Conservation (phyloP, 352 stramenopile species). For the Globisporangium lucens region DNA sequence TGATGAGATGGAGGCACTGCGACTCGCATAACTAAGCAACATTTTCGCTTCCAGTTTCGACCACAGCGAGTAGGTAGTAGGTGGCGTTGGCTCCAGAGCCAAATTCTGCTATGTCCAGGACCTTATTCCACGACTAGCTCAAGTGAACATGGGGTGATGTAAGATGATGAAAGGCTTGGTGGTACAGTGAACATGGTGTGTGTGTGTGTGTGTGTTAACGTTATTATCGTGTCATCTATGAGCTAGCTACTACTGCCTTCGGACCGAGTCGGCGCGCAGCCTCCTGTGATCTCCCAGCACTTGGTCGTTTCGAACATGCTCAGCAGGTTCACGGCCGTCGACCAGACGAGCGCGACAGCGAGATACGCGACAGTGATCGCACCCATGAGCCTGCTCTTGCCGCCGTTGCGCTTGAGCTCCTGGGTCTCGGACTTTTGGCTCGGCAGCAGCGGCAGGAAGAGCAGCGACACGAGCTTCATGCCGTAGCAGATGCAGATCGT, state of each 20-base stretch:
- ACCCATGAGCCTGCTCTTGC: slow-evolving; percentile 33
- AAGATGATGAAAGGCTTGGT: neutral
- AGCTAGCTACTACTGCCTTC: neutral
- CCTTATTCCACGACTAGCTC: neutral
- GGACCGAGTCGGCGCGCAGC: slow-evolving; percentile 26
- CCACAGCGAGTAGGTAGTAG: neutral
- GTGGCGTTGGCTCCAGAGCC: neutral
- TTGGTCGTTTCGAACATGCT: slow-evolving; percentile 49
- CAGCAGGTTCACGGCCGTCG: slow-evolving; percentile 43
- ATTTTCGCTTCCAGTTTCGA: neutral
- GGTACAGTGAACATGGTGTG: neutral
- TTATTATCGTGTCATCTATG: neutral
- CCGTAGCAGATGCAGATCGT: slow-evolving; percentile 56
- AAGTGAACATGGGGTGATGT: neutral
- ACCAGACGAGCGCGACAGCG: slow-evolving; percentile 32
- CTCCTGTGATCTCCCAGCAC: slow-evolving; percentile 58
- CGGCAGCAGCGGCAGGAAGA: slow-evolving; percentile 46
- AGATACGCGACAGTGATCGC: slow-evolving; percentile 35
- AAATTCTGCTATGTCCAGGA: neutral
- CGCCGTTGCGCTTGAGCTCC: slow-evolving; percentile 36
- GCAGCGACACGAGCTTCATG: slow-evolving; percentile 52
- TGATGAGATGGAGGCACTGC: slow-evolving; percentile 59
- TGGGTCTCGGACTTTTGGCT: slow-evolving; percentile 49
- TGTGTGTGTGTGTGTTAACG: neutral
- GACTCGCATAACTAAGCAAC: slow-evolving; percentile 12